These are phyloP conservation scores for Alternaria angustiovoidea DNA, from an alignment of 2,329 filamentous ascomycete genomes.

Conservation along the genomic window DNA sequence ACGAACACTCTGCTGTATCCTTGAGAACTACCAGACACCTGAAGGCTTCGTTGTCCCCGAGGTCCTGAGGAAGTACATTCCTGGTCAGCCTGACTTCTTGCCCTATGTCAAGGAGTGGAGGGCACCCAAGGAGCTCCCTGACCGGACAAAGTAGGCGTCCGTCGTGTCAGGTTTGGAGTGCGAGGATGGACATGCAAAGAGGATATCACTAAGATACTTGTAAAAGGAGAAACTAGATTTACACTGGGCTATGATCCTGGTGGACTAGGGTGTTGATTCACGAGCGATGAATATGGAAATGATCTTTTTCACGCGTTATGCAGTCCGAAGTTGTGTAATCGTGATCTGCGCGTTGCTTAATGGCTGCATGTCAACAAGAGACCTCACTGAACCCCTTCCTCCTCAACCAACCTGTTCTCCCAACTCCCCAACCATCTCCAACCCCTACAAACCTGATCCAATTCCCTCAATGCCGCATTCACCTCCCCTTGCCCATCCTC, in stretches of 20 bases:
- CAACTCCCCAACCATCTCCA: conserved; percentile 77
- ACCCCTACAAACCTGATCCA: conserved; percentile 65
- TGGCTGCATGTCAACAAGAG: not conserved
- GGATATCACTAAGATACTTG: not conserved
- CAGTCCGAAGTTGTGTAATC: not conserved
- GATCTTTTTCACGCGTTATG: not conserved
- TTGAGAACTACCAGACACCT: conserved; percentile 96
- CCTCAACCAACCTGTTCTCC: conserved; percentile 44
- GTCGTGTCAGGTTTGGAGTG: not conserved
- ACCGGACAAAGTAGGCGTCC: conserved; percentile 21
- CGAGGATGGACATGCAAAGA: not conserved
- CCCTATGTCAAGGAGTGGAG: conserved; percentile 79
- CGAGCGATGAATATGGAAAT: not conserved
- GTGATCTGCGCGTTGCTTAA: not conserved
- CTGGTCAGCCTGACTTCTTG: conserved; percentile 87
- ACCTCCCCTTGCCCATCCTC: conserved; percentile 62
- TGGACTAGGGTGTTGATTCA: not conserved
- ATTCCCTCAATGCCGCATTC: conserved; percentile 65
- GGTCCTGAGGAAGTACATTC: conserved; percentile 70
- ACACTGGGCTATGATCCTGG: not conserved
- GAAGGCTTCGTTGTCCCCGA: conserved; percentile 63
- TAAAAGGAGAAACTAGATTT: not conserved
- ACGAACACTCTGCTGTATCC: conserved; percentile 88
- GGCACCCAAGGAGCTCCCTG: conserved; percentile 42
- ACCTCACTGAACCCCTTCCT: not conserved